Evolutionary conservation across 805 yeast genomes (phyloP), one percentile per base, ranked within the genome.

Genomic region (Ogataea glucozyma): DNA sequence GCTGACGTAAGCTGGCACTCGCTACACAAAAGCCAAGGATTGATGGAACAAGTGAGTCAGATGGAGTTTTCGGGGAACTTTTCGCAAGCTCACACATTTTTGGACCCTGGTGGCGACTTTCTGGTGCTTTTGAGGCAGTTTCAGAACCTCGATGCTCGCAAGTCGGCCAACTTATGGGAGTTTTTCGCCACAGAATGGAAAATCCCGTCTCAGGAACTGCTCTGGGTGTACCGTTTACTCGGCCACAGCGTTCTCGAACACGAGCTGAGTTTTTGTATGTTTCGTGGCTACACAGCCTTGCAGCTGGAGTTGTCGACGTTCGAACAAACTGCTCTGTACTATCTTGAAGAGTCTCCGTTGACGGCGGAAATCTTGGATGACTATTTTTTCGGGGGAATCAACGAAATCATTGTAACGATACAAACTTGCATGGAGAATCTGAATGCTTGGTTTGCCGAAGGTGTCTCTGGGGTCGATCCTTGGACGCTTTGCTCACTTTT

Each of bases 1-100:
- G 70, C 81, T 3, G 88, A 83, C 51, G 73, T 79, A 0, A 69
- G 81, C 19, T 83, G 88, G 88, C 89, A 83, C 57, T 80, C 86
- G 0, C 57, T 80, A 5, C 66, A 76, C 3, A 58, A 78, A 23
- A 59, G 69, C 11, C 73, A 78, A 46, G 88, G 89, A 0, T 53
- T 83, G n/a, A 58, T 83, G 26, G 58, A 67, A 27, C 71, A 72
- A 52, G 49, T 82, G 44, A 66, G 80, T 0, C 66, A 65, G 18
- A 58, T 72, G 23, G 88, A 83, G 45, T 83, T 81, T 53, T 69
- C 62, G 42, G 83, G 80, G 0, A 71, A 74, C 45, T 51, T 56
- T 12, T 60, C 65, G 2, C 51, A 56, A 2, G 86, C 87, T 0
- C 88, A 83, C 51, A 48, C 62, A 4, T 76, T 67, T 34, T 53